Evolutionary conservation across 2,329 filamentous ascomycete species (phyloP).

Genomic region (Ophiostoma himal-ulmi): DNA sequence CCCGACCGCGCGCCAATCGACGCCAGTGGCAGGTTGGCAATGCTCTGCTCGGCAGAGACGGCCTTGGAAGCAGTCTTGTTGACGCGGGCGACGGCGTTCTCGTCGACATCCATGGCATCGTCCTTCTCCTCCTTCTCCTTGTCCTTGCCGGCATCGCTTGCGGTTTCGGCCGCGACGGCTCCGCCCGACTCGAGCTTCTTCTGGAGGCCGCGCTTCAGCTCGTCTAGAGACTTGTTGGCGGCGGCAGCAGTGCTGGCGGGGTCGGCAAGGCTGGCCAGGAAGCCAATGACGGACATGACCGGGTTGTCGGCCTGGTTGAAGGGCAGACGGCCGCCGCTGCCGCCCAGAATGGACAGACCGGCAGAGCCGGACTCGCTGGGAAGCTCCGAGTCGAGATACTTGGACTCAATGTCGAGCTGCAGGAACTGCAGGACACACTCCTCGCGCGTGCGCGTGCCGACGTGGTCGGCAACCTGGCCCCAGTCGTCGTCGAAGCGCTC

Average conservation of each 20-base stretch:
- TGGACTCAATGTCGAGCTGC: slow-evolving; percentile 94
- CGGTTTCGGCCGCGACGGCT: slow-evolving; percentile 35
- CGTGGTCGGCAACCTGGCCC: slow-evolving; percentile 86
- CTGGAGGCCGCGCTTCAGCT: slow-evolving; percentile 74
- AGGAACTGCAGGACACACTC: slow-evolving; percentile 97
- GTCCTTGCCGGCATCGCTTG: slow-evolving; percentile 53
- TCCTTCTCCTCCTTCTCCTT: slow-evolving; percentile 54
- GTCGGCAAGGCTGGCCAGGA: slow-evolving; percentile 85
- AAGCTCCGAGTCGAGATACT: slow-evolving; percentile 79
- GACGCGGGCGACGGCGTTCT: slow-evolving; percentile 41
- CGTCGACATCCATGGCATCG: slow-evolving; percentile 61
- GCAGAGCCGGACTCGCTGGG: slow-evolving; percentile 44
- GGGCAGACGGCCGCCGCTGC: slow-evolving; percentile 72
- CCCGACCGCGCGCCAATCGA: slow-evolving; percentile 79
- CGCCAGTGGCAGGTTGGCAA: slow-evolving; percentile 77
- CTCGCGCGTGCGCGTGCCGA: slow-evolving; percentile 83
- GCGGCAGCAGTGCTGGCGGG: slow-evolving; percentile 86
- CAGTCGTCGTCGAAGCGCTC: slow-evolving; percentile 95
- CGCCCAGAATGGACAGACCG: slow-evolving; percentile 61
- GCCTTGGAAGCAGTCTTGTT: slow-evolving; percentile 54
- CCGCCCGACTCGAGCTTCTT: slow-evolving; percentile 63
- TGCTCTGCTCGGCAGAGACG: slow-evolving; percentile 38
- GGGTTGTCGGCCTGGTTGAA: slow-evolving; percentile 93
- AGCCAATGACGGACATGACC: slow-evolving; percentile 91
- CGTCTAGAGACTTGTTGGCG: slow-evolving; percentile 78